A percentile compares a stretch with the other conserved stretches of the same genome.
These are phyloP conservation scores for Bothriochloa decipiens DNA, from an alignment of 176 grass and related monocot genomes.

Conservation along the genomic window DNA sequence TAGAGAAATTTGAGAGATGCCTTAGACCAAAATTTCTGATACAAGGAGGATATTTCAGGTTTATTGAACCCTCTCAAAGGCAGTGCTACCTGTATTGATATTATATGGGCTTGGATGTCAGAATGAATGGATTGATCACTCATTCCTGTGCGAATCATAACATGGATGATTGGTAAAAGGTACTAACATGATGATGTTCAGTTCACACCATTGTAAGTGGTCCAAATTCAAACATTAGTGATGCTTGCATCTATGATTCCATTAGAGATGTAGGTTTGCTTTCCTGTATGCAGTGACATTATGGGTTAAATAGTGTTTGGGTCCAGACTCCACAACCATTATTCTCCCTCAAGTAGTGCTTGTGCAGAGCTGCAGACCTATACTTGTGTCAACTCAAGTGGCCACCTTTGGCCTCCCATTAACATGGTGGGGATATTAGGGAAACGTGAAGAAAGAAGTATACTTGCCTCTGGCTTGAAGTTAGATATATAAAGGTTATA, in stretches of 20 bases:
- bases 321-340: neutral
- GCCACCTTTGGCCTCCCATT: conserved; percentile 9
- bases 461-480: neutral
- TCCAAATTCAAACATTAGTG: neutral
- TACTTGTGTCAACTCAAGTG: neutral
- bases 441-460: conserved; percentile 12
- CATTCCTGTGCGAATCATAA: neutral
- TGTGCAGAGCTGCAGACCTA: neutral
- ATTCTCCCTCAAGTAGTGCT: neutral
- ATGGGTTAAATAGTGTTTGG: neutral
- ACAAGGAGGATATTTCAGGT: conserved; percentile 18
- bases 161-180: neutral
- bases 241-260: conserved; percentile 2
- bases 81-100: neutral
- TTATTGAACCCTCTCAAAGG: neutral
- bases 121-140: neutral
- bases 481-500: conserved; percentile 15
- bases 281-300: neutral
- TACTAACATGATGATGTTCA: neutral
- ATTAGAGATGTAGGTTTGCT: conserved; percentile 17
- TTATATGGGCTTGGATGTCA: neutral
- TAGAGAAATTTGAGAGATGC: conserved; percentile 9
- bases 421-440: conserved; percentile 27
- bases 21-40: neutral
- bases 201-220: conserved; percentile 21